Conservation (phyloP, 768 basidiomycete genomes). For the Hygrophoropsis aurantiaca region DNA sequence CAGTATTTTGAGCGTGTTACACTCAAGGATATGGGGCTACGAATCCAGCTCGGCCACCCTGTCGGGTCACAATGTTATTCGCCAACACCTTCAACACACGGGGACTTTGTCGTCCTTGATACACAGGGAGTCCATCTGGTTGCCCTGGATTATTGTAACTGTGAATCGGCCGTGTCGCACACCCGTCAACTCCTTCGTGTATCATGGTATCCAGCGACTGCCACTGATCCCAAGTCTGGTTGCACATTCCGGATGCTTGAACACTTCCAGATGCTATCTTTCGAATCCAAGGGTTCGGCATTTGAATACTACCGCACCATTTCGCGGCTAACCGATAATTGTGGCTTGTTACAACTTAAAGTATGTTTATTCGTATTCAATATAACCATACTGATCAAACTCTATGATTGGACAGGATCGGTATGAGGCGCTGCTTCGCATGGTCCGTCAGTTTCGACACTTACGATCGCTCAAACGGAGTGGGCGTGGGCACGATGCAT, state of each 20-base stretch:
- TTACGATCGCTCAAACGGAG: constrained; percentile 20
- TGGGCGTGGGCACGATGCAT: constrained; percentile 22
- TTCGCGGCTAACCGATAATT: constrained; percentile 23
- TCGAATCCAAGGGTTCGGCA: constrained; percentile 22
- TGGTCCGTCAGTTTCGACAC: constrained; percentile 21
- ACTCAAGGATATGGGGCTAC: constrained; percentile 16
- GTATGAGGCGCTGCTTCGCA: constrained; percentile 13
- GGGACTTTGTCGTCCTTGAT: constrained; percentile 1
- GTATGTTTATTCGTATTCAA: not conserved
- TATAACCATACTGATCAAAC: no score
- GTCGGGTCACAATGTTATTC: constrained; percentile 12
- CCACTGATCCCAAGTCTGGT: constrained; percentile 19
- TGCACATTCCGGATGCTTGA: constrained; percentile 26
- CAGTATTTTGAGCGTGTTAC: constrained; percentile 5
- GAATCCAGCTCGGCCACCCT: constrained; percentile 20
- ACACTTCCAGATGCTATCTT: no score
- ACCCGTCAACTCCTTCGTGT: constrained; percentile 8
- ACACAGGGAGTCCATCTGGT: constrained; percentile 21
- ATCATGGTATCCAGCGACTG: constrained; percentile 12
- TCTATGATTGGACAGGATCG: constrained; percentile 5
- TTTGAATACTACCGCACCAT: constrained; percentile 28
- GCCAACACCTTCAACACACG: not conserved
- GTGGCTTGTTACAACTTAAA: constrained; percentile 9
- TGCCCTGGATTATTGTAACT: constrained; percentile 11
- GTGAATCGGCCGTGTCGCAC: constrained; percentile 1